Evolutionary conservation across 1,139 yeast genomes (phyloP).

Genomic region (Kurtzmaniella quercitrusa): DNA sequence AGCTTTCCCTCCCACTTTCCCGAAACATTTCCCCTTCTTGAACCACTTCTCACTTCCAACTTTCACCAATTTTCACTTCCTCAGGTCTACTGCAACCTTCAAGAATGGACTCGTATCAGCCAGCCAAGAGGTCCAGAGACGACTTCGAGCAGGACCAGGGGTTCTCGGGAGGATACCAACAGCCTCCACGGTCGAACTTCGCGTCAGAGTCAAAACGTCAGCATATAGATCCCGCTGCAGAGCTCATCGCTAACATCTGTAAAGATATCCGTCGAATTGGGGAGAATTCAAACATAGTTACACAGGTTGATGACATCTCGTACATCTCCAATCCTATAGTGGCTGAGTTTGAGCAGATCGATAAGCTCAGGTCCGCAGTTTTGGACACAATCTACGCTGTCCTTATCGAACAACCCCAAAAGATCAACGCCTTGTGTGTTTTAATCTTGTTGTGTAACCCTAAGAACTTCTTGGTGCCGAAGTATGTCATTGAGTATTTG

Average conservation of each 20-base stretch:
- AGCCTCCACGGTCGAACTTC: conserved; percentile 6
- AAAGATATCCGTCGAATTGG: conserved; percentile 64
- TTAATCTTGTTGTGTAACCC: conserved; percentile 67
- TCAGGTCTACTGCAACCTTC: conserved; percentile 1
- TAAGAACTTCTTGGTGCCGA: conserved; percentile 64
- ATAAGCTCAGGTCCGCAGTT: conserved; percentile 55
- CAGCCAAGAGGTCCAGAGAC: conserved; percentile 36
- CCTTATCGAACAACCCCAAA: conserved; percentile 86
- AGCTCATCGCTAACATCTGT: conserved; percentile 39
- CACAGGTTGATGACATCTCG: conserved; percentile 61
- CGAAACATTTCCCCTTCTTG: neutral
- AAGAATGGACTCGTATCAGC: conserved; percentile 16
- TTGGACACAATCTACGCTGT: conserved; percentile 66
- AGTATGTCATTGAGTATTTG: conserved; percentile 63
- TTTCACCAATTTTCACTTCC: neutral
- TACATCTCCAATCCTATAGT: conserved; percentile 63
- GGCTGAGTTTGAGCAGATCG: conserved; percentile 65
- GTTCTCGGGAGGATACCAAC: conserved; percentile 9
- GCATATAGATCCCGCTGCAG: conserved; percentile 40
- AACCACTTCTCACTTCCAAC: neutral
- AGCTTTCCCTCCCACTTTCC: neutral
- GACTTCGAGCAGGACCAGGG: conserved; percentile 27
- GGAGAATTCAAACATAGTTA: conserved; percentile 49
- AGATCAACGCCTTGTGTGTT: conserved; percentile 67
- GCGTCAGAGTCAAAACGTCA: conserved; percentile 25